These are phyloP conservation scores for Terfezia claveryi DNA, from an alignment of 495 filamentous ascomycete genomes.

Conservation along the genomic window DNA sequence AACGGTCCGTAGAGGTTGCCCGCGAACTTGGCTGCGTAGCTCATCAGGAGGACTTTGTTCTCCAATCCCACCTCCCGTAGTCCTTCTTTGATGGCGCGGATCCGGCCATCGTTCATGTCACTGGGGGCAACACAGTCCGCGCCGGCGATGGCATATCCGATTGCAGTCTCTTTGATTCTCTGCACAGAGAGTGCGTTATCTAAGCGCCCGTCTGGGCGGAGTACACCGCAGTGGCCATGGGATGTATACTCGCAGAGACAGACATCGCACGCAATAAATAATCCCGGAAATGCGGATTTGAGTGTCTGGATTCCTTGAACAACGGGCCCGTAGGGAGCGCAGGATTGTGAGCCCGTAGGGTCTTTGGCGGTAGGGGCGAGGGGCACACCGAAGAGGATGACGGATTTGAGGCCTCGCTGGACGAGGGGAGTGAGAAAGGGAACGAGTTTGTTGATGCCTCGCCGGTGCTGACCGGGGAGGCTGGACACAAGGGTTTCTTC, in stretches of 20 bases:
- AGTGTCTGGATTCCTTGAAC: conserved; percentile 64
- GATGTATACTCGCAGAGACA: conserved; percentile 97
- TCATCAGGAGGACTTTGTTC: conserved; percentile 81
- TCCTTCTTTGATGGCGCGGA: conserved; percentile 90
- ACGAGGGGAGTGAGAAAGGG: conserved; percentile 71
- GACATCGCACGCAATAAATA: conserved; percentile 81
- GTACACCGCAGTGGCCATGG: conserved; percentile 94
- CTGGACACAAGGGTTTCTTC: conserved; percentile 81
- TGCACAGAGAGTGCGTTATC: conserved; percentile 86
- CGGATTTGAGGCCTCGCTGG: conserved; percentile 66
- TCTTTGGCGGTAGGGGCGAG: conserved; percentile 62
- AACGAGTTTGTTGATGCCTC: conserved; percentile 65
- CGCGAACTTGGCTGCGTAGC: conserved; percentile 90
- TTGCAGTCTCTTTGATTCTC: conserved; percentile 74
- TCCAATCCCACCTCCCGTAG: conserved; percentile 77
- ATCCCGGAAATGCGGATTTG: conserved; percentile 56
- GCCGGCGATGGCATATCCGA: conserved; percentile 80
- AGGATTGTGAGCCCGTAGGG: conserved; percentile 75
- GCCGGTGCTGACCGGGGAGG: conserved; percentile 61
- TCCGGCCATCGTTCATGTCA: conserved; percentile 96
- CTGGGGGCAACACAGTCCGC: conserved; percentile 92
- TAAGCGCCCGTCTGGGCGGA: conserved; percentile 71
- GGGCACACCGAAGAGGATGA: conserved; percentile 91
- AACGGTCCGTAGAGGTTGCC: conserved; percentile 95
- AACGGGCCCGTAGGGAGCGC: conserved; percentile 81